Evolutionary conservation across 768 basidiomycete genomes (phyloP).

Genomic region (Lactarius quietus): DNA sequence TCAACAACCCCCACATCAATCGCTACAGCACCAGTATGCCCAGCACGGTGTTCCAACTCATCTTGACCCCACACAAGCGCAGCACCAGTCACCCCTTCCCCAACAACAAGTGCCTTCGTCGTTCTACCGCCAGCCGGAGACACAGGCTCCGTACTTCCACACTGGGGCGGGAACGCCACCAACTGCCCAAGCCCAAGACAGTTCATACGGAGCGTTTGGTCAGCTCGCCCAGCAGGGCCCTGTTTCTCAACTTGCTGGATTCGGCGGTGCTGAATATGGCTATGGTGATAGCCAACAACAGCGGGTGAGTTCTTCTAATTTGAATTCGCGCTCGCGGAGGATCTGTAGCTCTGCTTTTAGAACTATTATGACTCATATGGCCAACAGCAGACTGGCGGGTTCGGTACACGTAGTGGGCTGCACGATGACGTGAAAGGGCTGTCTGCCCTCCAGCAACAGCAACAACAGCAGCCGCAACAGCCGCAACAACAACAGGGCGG

Average conservation of each 20-base stretch:
- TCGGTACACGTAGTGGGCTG: conserved; percentile 60
- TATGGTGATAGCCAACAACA: conserved; percentile 60
- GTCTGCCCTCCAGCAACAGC: conserved; percentile 54
- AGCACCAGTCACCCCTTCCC: conserved; percentile 39
- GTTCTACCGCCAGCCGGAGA: conserved; percentile 69
- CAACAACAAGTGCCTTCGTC: conserved; percentile 42
- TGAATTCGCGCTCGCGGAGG: conserved; percentile 13
- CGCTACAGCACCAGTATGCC: conserved; percentile 48
- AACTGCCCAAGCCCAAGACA: conserved; percentile 57
- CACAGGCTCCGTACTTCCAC: conserved; percentile 62
- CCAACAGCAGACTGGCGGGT: conserved; percentile 57
- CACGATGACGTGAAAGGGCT: conserved; percentile 78
- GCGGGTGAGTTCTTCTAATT: conserved; percentile 46
- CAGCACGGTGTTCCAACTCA: conserved; percentile 66
- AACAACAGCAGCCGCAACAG: conserved; percentile 43
- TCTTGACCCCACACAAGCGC: conserved; percentile 54
- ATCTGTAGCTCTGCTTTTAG: conserved; percentile 36
- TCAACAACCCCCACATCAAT: conserved; percentile 38
- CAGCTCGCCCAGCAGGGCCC: conserved; percentile 53
- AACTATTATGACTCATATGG: conserved; percentile 70
- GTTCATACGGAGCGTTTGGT: conserved; percentile 63
- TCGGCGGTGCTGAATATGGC: conserved; percentile 61
- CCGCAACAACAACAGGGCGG: conserved; percentile 47
- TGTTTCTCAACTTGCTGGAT: conserved; percentile 47
- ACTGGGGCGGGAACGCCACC: conserved; percentile 62